Base-by-base conservation (phyloP, 1,139 yeast species). In the Debaryomycetaceae sp. region DNA sequence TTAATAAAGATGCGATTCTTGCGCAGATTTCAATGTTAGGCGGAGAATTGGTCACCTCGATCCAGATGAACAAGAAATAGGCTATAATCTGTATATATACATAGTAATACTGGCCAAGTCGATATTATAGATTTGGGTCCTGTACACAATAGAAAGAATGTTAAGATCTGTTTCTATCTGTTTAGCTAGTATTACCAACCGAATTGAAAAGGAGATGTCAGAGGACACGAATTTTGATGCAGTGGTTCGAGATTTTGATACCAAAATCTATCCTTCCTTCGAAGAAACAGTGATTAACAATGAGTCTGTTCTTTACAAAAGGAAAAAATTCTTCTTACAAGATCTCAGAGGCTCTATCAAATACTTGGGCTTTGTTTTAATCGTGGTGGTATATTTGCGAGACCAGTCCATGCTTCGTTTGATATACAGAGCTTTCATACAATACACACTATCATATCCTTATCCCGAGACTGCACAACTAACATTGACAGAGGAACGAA, bases 21-120 rank as follows among this genome's bases (percentile, higher is more conserved):
- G 77, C 78, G 47, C 96, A 91, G 62, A 84, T 91, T 42, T 72
- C 76, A 43, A 72, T 86, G 39, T 72, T 87, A 44, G 96, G 97
- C 11, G 93, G 90, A 33, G 95, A 87, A 54, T 64, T 81, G 49
- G 66, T 80, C 14, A 63, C 65, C 44, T 53, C 61, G 5, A 49
- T 72, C 41, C 65, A 65, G 50, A 43, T 50, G 36, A 55, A 56
- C 45, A 55, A 59, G 55, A 57, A 56, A 47, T 24, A 11, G 13
- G 6, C 34, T 4, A 8, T 24, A 2, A 27, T 37, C n/a, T 17
- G 14, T n/a, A 37, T 37, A 37, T 37, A 37, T 36, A 36, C 31
- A 27, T 27, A 27, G 31, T 7, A 27, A 27, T 4, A 11, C 11
- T 27, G 31, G 31, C 31, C 31, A 27, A 27, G 31, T 27, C 31